Conservation (phyloP, 192 early-diverging fungal genomes). For the Obelidium mucronatum region DNA sequence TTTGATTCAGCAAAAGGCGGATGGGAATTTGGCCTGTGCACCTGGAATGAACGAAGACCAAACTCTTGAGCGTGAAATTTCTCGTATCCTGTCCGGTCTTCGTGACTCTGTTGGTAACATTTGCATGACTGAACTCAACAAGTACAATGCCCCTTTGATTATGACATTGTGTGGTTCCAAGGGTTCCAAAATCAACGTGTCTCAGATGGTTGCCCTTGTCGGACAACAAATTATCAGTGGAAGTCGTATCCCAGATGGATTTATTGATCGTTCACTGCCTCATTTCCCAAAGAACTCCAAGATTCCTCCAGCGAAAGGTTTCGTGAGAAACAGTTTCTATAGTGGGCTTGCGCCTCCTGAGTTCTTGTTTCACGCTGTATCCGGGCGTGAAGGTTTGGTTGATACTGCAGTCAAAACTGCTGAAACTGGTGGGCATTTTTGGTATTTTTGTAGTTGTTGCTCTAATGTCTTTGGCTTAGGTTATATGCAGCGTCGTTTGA, state of each 20-base stretch:
- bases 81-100: constrained; percentile 86
- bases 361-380: constrained; percentile 99
- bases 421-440: constrained; percentile 85
- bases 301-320: constrained; percentile 93
- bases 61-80: constrained; percentile 87
- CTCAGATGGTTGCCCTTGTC: constrained; percentile 99
- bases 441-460: constrained; percentile 82
- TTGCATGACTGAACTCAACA: constrained; percentile 92
- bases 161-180: constrained; percentile 99
- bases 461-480: constrained; percentile 78
- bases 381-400: constrained; percentile 99
- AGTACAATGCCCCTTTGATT: constrained; percentile 95
- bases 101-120: constrained; percentile 91
- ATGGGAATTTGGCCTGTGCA: constrained; percentile 78
- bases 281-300: constrained; percentile 96
- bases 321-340: constrained; percentile 97
- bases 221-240: constrained; percentile 99
- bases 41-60: constrained; percentile 88
- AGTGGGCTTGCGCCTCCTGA: constrained; percentile 94
- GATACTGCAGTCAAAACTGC: constrained; percentile 99
- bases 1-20: constrained; percentile 71
- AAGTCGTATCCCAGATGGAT: constrained; percentile 95
- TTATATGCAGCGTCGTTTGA: constrained; percentile 28
- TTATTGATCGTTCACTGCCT: constrained; percentile 95
- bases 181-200: constrained; percentile 97